These are phyloP conservation scores for Cudoniella acicularis DNA, from an alignment of 495 filamentous ascomycete genomes.

Conservation along the genomic window DNA sequence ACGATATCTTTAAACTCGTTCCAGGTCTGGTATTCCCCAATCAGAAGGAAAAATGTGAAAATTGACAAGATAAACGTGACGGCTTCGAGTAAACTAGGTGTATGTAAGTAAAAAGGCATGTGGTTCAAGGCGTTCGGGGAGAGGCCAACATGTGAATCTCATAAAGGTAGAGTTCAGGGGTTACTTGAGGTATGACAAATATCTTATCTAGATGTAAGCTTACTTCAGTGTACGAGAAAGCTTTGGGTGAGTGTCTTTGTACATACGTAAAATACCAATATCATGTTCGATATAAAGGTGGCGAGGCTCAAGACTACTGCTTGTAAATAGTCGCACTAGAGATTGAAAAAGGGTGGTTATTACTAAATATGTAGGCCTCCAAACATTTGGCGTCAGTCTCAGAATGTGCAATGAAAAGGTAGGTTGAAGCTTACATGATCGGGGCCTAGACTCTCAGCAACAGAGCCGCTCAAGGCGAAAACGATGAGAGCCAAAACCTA, in stretches of 20 bases:
- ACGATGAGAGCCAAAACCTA: neutral
- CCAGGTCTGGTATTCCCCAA: neutral
- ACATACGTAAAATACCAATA: neutral
- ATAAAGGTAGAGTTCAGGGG: neutral
- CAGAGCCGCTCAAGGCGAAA: neutral
- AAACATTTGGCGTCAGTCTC: neutral
- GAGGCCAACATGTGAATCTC: neutral
- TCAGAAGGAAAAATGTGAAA: neutral
- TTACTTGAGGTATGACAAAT: neutral
- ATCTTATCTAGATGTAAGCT: neutral
- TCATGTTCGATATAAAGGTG: neutral
- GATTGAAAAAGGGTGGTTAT: neutral
- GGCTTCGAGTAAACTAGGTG: neutral
- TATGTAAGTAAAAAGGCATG: neutral
- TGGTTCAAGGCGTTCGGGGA: neutral
- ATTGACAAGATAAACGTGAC: neutral
- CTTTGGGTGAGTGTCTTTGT: neutral
- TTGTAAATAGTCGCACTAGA: neutral
- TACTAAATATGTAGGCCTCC: neutral
- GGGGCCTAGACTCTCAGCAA: neutral
- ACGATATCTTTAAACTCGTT: neutral
- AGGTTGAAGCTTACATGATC: neutral
- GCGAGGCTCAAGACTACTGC: neutral
- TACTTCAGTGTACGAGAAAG: neutral
- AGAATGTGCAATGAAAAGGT: neutral